Evolutionary conservation across 2,329 filamentous ascomycete species (phyloP).

Genomic region (Colletotrichum viniferum): DNA sequence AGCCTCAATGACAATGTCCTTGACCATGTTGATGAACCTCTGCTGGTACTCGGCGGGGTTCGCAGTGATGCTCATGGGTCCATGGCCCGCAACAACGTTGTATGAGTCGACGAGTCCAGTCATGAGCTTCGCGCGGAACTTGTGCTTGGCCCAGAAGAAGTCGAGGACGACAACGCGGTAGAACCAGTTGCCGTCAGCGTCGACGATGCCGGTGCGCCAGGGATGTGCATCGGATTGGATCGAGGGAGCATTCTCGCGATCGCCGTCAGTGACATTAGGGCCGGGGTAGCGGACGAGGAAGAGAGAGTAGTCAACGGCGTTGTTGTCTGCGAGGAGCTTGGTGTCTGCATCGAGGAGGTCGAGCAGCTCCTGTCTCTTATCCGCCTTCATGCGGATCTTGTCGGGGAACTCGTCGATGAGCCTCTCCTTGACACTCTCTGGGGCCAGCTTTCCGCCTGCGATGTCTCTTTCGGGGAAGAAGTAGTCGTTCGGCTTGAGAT

Average conservation of each 20-base stretch:
- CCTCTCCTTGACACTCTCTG: conserved; percentile 67
- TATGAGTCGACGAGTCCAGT: conserved; percentile 68
- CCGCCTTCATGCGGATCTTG: conserved; percentile 61
- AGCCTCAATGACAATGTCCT: conserved; percentile 42
- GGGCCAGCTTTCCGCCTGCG: conserved; percentile 65
- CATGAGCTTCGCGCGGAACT: conserved; percentile 67
- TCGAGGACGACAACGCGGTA: conserved; percentile 73
- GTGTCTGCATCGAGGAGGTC: conserved; percentile 65
- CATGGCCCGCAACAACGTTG: conserved; percentile 66
- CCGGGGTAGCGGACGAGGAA: conserved; percentile 63
- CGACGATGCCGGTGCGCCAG: conserved; percentile 68
- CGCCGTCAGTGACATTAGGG: conserved; percentile 7
- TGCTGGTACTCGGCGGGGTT: conserved; percentile 69
- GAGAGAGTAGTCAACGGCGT: conserved; percentile 77
- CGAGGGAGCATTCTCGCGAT: conserved; percentile 47
- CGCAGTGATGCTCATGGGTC: conserved; percentile 78
- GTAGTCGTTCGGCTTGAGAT: conserved; percentile 76
- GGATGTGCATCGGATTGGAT: conserved; percentile 28
- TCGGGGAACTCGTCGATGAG: conserved; percentile 72
- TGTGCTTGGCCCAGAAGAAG: conserved; percentile 82
- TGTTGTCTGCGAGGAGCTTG: conserved; percentile 61
- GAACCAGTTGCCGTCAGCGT: conserved; percentile 66
- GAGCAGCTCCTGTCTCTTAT: conserved; percentile 61
- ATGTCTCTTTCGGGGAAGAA: conserved; percentile 79
- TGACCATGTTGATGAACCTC: conserved; percentile 55